A percentile compares a stretch with the other conserved stretches of the same genome.
These are phyloP conservation scores for Gossypium davidsonii DNA, from an alignment of 441 rosid genomes.

Conservation along the genomic window DNA sequence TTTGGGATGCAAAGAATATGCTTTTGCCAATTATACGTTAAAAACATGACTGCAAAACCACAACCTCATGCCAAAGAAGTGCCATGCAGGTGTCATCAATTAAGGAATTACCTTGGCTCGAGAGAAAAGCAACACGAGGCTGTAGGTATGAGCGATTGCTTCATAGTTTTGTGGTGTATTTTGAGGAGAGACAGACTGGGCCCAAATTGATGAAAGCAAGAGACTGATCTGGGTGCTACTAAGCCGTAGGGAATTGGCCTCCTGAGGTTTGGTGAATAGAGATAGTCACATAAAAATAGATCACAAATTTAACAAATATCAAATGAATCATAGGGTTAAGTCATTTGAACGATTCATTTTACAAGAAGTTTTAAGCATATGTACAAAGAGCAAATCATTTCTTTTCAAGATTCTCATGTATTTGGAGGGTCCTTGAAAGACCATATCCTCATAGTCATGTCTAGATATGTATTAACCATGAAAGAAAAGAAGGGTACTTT, in stretches of 20 bases:
- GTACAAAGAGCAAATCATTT: neutral
- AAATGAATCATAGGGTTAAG: constrained; percentile 7
- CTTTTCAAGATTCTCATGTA: neutral
- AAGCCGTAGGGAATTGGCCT: constrained; percentile 49
- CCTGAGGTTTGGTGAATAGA: constrained; percentile 34
- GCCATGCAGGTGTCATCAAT: neutral
- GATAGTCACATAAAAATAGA: constrained; percentile 8
- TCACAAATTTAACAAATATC: constrained; percentile 2
- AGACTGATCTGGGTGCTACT: constrained; percentile 73
- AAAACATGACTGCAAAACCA: neutral
- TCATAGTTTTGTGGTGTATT: constrained; percentile 68
- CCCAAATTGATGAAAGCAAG: constrained; percentile 75
- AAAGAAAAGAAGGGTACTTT: neutral
- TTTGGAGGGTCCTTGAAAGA: neutral
- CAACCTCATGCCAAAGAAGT: neutral
- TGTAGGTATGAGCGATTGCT: constrained; percentile 69
- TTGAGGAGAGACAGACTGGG: constrained; percentile 59
- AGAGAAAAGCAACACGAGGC: constrained; percentile 65
- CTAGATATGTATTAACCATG: neutral
- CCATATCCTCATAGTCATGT: neutral
- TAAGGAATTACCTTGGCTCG: constrained; percentile 52
- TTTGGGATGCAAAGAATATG: neutral
- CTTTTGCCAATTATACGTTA: neutral
- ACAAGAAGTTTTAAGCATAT: constrained; percentile 11
- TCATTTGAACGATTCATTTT: constrained; percentile 1